These are phyloP conservation scores for Fusarium devonianum DNA, from an alignment of 2,329 filamentous ascomycete species.

Conservation along the genomic window DNA sequence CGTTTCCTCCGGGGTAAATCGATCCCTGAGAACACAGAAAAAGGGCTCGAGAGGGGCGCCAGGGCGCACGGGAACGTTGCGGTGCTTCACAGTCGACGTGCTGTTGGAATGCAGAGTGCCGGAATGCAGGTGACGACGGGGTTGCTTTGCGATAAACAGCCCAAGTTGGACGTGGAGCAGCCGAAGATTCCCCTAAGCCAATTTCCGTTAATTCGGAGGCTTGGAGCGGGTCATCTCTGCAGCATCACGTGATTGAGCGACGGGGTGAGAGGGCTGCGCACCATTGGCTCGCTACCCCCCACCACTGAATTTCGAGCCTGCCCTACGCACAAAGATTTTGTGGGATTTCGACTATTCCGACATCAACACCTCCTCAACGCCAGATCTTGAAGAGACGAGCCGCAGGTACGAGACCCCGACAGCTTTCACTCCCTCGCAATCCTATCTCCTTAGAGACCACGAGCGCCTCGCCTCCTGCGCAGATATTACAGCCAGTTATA, in stretches of 20 bases:
- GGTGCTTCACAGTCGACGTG: constrained; percentile 21
- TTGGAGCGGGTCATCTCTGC: constrained; percentile 7
- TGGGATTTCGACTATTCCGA: constrained; percentile 48
- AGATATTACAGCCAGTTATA: constrained; percentile 7
- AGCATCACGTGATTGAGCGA: constrained; percentile 40
- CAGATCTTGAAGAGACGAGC: constrained; percentile 51
- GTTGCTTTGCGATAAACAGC: constrained; percentile 39
- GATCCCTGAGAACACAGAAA: constrained; percentile 17
- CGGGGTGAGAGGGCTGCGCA: constrained; percentile 9
- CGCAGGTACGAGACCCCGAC: constrained; percentile 50
- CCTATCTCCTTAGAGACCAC: constrained; percentile 27
- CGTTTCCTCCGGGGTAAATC: constrained; percentile 18
- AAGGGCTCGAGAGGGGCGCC: constrained; percentile 15
- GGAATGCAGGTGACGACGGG: constrained; percentile 38
- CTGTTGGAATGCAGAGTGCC: constrained; percentile 36
- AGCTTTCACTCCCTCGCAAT: constrained; percentile 32
- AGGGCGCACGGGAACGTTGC: constrained; percentile 28
- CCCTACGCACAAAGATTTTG: constrained; percentile 55
- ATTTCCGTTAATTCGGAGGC: constrained; percentile 29
- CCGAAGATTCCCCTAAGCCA: constrained; percentile 30
- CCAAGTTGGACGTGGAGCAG: constrained; percentile 31
- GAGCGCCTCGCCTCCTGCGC: constrained; percentile 29
- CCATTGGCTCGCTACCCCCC: constrained; percentile 50
- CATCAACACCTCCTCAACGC: constrained; percentile 49
- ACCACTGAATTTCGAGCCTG: constrained; percentile 47